phyloP scores from a whole-genome alignment of 2,329 filamentous ascomycete species.

The Sporothrix globosa region DNA sequence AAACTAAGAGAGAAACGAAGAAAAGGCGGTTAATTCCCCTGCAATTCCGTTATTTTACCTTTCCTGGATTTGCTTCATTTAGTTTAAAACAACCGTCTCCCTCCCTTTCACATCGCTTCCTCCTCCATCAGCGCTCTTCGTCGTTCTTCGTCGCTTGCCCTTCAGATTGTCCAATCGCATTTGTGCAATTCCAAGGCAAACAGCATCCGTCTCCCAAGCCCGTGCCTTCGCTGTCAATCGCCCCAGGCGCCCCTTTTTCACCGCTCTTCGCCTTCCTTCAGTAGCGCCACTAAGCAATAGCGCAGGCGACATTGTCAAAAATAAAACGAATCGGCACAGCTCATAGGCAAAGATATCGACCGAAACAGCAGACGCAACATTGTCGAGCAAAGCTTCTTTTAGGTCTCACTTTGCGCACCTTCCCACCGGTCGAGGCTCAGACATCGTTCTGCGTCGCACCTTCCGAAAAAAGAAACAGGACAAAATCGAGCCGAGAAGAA shows the following conservation, averaged over 20 bases:
- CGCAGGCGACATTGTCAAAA: conserved; percentile 17
- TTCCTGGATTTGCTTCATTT: too few relatives aligned
- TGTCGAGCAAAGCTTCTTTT: not conserved
- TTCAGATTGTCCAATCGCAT: conserved; percentile 3
- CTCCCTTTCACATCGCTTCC: not conserved
- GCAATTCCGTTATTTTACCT: not conserved
- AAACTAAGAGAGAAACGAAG: not conserved
- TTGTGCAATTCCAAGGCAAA: not conserved
- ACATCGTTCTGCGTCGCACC: not conserved
- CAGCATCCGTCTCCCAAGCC: not conserved
- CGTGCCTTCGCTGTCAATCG: conserved; percentile 19
- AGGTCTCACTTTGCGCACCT: not conserved
- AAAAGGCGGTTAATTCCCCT: not conserved
- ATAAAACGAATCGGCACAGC: conserved; percentile 2
- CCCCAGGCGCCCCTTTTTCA: conserved; percentile 1
- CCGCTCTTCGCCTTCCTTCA: not conserved
- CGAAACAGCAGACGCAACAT: conserved; percentile 4
- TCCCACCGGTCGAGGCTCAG: not conserved
- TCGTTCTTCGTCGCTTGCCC: not conserved
- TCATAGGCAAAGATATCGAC: not conserved
- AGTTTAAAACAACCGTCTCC: not conserved
- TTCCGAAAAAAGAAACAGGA: not conserved
- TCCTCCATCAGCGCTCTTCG: not conserved
- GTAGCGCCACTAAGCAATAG: conserved; percentile 26
- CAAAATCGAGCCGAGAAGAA: not conserved